Evolutionary conservation across 1,284 basidiomycete genomes (phyloP), one percentile per base, ranked within the genome.

Genomic region (Fomitopsis palustris): DNA sequence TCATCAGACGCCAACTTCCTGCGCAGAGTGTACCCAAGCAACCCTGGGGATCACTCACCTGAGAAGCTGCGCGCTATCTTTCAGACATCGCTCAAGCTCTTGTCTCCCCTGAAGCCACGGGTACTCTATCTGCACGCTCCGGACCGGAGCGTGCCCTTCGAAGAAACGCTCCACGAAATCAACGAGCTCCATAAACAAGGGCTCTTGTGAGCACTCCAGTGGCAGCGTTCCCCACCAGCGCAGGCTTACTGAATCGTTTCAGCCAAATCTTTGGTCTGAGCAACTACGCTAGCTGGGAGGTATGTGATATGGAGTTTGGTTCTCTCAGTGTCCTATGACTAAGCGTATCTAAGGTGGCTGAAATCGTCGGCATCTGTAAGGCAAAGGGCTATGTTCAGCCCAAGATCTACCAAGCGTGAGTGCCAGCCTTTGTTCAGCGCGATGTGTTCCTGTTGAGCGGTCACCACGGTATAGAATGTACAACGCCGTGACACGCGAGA

Each of bases 311-410:
- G n/a, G n/a, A n/a, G n/a, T n/a, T n/a, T n/a, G n/a, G n/a, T n/a
- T n/a, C n/a, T n/a, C n/a, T n/a, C n/a, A n/a, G n/a, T 14, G 35
- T 7, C 9, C 12, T 9, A 45, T 16, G 16, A 12, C 14, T 29
- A 5, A 29, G 16, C 8, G 4, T 23, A 14, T 29, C 3, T 29
- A 54, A 81, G 78, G 83, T 87, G 3, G 81, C 83, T 6, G 77
- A 83, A 61, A 75, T 88, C 51, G 77, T 81, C 14, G 74, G 73
- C 14, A 81, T 86, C 33, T 82, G 80, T 69, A 78, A 77, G 47
- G 71, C 74, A 9, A 79, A 84, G 23, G 75, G 75, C 21, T 87
- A 76, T 68, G 72, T 87, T 8, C 69, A 75, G 60, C 84, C 84
- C 1, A 78, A 73, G 53, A 78, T 84, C 17, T 84, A 85, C 62